Base-by-base conservation (phyloP, 495 filamentous ascomycete species). In the Talaromyces borbonicus region DNA sequence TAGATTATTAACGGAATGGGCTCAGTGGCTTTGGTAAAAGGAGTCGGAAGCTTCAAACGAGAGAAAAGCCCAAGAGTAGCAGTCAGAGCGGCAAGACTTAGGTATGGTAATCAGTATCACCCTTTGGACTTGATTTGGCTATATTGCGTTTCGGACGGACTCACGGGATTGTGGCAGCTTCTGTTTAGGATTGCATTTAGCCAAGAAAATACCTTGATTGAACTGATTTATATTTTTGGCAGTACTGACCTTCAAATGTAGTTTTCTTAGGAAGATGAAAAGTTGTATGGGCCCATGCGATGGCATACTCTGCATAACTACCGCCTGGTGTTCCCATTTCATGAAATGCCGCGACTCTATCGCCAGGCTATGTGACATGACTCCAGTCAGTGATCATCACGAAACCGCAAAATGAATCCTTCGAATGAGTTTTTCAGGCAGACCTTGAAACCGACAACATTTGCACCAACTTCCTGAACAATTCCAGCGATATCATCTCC, bases 301-400 rank as follows among this genome's bases (percentile, higher is more conserved):
- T 49, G 8, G 80, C 78, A 57, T 87, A 89, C 50, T 87, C 80
- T 19, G 84, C 84, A 54, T 73, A 89, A 47, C 67, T 73, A 16
- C 84, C 84, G 12, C 63, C 59, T 1, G 73, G 67, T 2, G 56
- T 66, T 15, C 53, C 43, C 68, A 78, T 75, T 55, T 82, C 64
- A 54, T 87, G 83, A 59, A 86, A 86, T 3, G 77, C 79, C n/a
- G 71, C 79, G 6, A 89, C 84, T 23, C 81, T 70, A 56, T 87
- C 83, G 23, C 84, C 82, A 1, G 64, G 62, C 51, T 59, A 11
- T 35, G 33, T 16, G 0, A 18, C 26, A 5, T 11, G 26, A 11
- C 11, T 20, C 11, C 33, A 36, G 4, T 36, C 37, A 24, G 14
- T 18, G 30, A 33, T 2, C 20, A 5, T 40, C 36, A 40, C 15